Evolutionary conservation across 345 rosid genomes (phyloP), one percentile per base, ranked within the genome.

Genomic region (Murraya koenigii): DNA sequence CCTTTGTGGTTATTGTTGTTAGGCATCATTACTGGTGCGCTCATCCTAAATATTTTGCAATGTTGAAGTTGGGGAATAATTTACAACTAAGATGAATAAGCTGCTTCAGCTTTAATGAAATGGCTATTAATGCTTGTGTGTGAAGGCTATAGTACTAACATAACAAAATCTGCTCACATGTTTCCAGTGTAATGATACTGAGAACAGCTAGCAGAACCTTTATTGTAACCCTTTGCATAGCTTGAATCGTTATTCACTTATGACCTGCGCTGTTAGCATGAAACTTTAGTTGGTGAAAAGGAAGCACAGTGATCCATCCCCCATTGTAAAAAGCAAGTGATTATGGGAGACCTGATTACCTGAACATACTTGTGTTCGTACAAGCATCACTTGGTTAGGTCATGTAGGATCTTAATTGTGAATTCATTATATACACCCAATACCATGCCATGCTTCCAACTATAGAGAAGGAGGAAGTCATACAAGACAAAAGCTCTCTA

Each of bases 171-270:
- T 36, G 72, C 54, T 73, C 78, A 33, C 75, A 69, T 52, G 75
- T 62, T 52, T 75, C 75, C 30, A 71, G 79, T 67, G 69, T 67
- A 55, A 55, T 69, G 78, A 64, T 39, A 55, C 52, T 19, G 71
- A 75, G 75, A 67, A 84, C 83, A 79, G 83, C 80, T 84, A 77
- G 88, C 79, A 71, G 33, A 80, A 66, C 86, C 72, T 75, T 72
- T 60, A 60, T 64, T 52, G 70, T 81, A 41, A 71, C 68, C 47
- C 28, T 72, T 15, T 73, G 66, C 47, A 36, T 56, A 26, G 44
- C 63, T 62, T 49, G 49, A 30, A 25, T 8, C 14, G 15, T 39
- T 25, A 74, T 64, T 38, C 25, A 47, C 28, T 63, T 15, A 32
- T 41, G 35, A 35, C 44, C 25, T 35, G 6, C 65, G 25, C 39